A percentile compares a stretch with the other conserved stretches of the same genome.
These are phyloP conservation scores for Termitomyces sp. DNA, from an alignment of 768 basidiomycete species.

Conservation along the genomic window DNA sequence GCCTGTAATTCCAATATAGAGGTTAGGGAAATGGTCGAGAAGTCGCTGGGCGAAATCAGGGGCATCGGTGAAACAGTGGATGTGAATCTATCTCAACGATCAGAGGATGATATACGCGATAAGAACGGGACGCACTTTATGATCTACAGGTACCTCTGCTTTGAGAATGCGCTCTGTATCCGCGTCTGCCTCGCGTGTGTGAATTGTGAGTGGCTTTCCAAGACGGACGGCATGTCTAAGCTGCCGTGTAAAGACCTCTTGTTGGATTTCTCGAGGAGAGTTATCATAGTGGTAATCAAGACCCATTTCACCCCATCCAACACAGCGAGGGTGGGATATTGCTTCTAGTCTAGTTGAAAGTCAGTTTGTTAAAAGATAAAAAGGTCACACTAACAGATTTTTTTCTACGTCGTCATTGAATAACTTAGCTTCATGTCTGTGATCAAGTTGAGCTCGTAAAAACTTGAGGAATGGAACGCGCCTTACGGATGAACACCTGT, in stretches of 20 bases:
- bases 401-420: conserved; percentile 67
- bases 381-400: conserved; percentile 41
- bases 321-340: conserved; percentile 75
- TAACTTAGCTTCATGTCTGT: conserved; percentile 63
- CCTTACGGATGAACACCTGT: conserved; percentile 72
- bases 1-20: conserved; percentile 81
- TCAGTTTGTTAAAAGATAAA: not conserved
- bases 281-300: conserved; percentile 82
- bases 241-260: conserved; percentile 60
- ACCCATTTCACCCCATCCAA: conserved; percentile 88
- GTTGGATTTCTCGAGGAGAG: conserved; percentile 67
- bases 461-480: not conserved
- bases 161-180: conserved; percentile 79
- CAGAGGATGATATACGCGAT: not conserved
- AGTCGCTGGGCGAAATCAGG: conserved; percentile 69
- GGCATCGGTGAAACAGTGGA: conserved; percentile 86
- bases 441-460: not conserved
- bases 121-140: conserved; percentile 38
- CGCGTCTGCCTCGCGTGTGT: conserved; percentile 80
- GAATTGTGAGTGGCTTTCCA: conserved; percentile 77
- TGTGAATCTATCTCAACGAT: conserved; percentile 51
- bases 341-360: conserved; percentile 52
- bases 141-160: conserved; percentile 64
- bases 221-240: conserved; percentile 61
- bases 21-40: conserved; percentile 72